Evolutionary conservation across 306 rosid genomes (phyloP), one percentile per base, ranked within the genome.

Genomic region (Lotus japonicus): DNA sequence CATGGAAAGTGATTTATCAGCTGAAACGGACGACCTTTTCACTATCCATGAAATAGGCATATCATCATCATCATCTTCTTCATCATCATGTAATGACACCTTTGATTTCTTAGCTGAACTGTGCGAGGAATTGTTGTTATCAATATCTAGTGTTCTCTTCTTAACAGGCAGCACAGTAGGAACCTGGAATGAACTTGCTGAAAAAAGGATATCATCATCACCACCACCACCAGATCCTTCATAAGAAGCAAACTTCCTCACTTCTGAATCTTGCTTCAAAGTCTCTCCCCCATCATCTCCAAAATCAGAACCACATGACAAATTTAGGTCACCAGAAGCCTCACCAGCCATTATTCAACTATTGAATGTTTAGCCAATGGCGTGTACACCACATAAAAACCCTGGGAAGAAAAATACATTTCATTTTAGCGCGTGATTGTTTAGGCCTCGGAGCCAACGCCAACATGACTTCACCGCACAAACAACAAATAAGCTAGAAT

Each of bases 281-380:
- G 36, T 31, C 36, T 5, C 36, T 31, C 36, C 5, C 36, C 36
- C 36, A 66, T 66, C 71, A 48, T 35, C 49, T 4, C 36, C 60
- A 51, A 36, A 17, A n/a, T 51, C 61, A 38, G 52, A 36, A 35
- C 10, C 48, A 36, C 52, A 4, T 6, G 17, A 51, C 62, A 52
- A 48, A 18, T 36, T 42, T 21, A 41, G 54, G 21, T 41, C 55
- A 68, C 55, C 13, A 39, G 73, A 68, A 53, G 63, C 64, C 54
- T 67, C 73, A 21, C 5, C 7, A 66, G 54, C 64, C 73, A 68
- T 68, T 41, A 38, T 39, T 41, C 54, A 68, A 41, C 54, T 39
- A 46, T 14, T 19, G 52, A 31, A 31, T 5, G 36, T 7, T 31
- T 31, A 0, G 7, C 7, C 36, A 31, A 31, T 5, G 52, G 10